These are phyloP conservation scores for Notholithocarpus densiflorus DNA, from an alignment of 306 rosid species.

Conservation along the genomic window DNA sequence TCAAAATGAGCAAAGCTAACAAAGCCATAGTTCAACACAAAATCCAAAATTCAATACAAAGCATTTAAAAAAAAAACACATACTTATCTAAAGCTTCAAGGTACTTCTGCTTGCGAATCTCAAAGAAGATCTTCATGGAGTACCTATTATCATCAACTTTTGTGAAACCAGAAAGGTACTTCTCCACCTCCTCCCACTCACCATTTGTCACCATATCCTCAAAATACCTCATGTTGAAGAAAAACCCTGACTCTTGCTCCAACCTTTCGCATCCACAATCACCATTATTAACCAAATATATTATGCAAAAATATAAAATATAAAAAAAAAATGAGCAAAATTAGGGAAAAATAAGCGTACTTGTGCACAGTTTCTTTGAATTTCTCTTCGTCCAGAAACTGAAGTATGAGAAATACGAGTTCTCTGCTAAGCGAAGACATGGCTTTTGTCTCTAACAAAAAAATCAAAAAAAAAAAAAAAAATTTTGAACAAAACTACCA, in stretches of 20 bases:
- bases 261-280: conserved; percentile 67
- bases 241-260: conserved; percentile 99
- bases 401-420: conserved; percentile 98
- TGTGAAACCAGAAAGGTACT: conserved; percentile 93
- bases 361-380: conserved; percentile 94
- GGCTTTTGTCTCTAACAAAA: conserved; percentile 33
- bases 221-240: conserved; percentile 93
- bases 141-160: conserved; percentile 98
- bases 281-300: conserved; percentile 22
- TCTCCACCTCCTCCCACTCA: conserved; percentile 99
- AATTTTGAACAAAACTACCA: not conserved
- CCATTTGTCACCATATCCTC: conserved; percentile 98
- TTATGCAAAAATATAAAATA: not conserved
- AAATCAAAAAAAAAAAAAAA: too few relatives aligned
- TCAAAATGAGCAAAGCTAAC: conserved; percentile 11
- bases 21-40: not conserved
- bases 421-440: conserved; percentile 99
- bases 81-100: conserved; percentile 97
- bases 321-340: not conserved
- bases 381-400: conserved; percentile 99
- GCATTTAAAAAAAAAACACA: conserved; percentile 12
- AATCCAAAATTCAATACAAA: not conserved
- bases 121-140: conserved; percentile 99
- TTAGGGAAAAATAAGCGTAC: conserved; percentile 35
- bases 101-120: conserved; percentile 97